Conservation (phyloP, 2,329 filamentous ascomycete species). For the Monosporascus sp. region DNA sequence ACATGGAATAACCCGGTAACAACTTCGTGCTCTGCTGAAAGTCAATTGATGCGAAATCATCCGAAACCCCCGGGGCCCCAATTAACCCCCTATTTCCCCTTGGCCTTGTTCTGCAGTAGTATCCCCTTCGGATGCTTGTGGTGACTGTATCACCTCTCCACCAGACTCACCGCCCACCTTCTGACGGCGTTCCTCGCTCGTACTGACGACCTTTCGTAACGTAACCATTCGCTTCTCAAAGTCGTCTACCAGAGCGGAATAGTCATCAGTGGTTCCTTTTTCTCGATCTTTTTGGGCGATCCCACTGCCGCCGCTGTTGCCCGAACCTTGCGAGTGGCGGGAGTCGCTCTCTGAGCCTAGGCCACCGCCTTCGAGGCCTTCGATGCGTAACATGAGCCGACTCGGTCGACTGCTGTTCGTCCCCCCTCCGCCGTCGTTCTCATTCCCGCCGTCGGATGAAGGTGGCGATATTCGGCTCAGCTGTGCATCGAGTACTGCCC, state of each 20-base stretch:
- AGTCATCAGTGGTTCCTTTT: slow-evolving; percentile 36
- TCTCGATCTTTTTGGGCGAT: slow-evolving; percentile 19
- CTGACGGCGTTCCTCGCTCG: slow-evolving; percentile 39
- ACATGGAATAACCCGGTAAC: too few species aligned
- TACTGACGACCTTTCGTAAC: slow-evolving; percentile 48
- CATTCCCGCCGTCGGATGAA: slow-evolving; percentile 23
- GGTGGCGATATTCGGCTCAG: slow-evolving; percentile 36
- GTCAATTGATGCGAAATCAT: too few species aligned
- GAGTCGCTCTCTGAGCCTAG: slow-evolving; percentile 31
- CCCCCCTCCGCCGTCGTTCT: slow-evolving; percentile 29
- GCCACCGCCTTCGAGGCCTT: slow-evolving; percentile 42
- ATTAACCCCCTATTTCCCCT: too few species aligned
- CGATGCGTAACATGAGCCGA: slow-evolving; percentile 56
- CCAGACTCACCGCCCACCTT: slow-evolving; percentile 19
- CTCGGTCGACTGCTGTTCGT: slow-evolving; percentile 26
- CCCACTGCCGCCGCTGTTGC: slow-evolving; percentile 23
- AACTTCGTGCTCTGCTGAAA: too few species aligned
- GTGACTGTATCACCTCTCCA: background rate
- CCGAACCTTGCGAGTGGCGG: slow-evolving; percentile 18
- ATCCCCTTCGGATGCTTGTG: background rate
- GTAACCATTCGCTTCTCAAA: slow-evolving; percentile 54
- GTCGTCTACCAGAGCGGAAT: slow-evolving; percentile 46
- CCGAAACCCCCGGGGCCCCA: too few species aligned
- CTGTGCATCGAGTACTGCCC: slow-evolving; percentile 51
- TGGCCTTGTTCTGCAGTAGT: background rate